Evolutionary conservation across 192 early-diverging fungal genomes (phyloP).

Genomic region (Umbelopsis sp.): DNA sequence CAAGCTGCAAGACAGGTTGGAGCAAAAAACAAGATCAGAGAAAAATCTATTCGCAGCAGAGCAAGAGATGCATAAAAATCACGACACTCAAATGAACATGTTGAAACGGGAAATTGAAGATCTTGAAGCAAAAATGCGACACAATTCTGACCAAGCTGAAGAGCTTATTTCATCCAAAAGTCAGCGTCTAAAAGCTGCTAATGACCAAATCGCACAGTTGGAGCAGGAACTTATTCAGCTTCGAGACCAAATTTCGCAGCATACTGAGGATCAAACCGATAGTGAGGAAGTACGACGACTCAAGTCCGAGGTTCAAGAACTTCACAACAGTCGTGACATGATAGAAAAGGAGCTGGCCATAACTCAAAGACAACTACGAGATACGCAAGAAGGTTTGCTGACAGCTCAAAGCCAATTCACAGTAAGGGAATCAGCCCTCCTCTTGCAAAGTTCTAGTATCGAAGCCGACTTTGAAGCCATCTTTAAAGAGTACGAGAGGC

Average conservation of each 20-base stretch:
- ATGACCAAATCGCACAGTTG: slow-evolving; percentile 22
- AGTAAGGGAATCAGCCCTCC: slow-evolving; percentile 28
- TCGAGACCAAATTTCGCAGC: not conserved
- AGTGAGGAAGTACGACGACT: not conserved
- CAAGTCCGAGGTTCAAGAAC: not conserved
- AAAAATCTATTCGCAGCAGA: not conserved
- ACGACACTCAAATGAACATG: not conserved
- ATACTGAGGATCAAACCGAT: slow-evolving; percentile 8
- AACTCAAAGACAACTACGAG: slow-evolving; percentile 17
- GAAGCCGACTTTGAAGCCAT: slow-evolving; percentile 39
- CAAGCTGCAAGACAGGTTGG: not conserved
- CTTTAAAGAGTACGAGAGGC: slow-evolving; percentile 40
- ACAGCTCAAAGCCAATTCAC: slow-evolving; percentile 25
- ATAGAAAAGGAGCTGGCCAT: not conserved
- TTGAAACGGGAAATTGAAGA: not conserved
- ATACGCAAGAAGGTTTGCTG: slow-evolving; percentile 6
- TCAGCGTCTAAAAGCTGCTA: slow-evolving; percentile 23
- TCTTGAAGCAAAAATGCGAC: slow-evolving; percentile 8
- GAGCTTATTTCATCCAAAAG: slow-evolving; percentile 33
- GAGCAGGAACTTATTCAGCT: slow-evolving; percentile 23
- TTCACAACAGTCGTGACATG: not conserved
- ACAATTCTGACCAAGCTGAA: slow-evolving; percentile 2
- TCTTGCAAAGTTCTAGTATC: slow-evolving; percentile 29
- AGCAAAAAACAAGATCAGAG: not conserved
- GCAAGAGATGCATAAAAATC: slow-evolving; percentile 10